A percentile compares a stretch with the other conserved stretches of the same genome.
phyloP scores from a whole-genome alignment of 176 grass and related monocot species.

The Sorghum bicolor region Sorghum_bicolor_NCBIv3 NC_012871.2:71924001-71924500 shows the following conservation, averaged over 20 bases:
- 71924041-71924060: slow-evolving; percentile 30
- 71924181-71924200: background rate
- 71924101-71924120: background rate
- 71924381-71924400: slow-evolving; percentile 14
- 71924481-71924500: background rate
- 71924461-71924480: background rate
- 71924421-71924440: background rate
- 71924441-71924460: slow-evolving; percentile 25
- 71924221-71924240: background rate
- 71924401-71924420: slow-evolving; percentile 22
- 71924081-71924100: slow-evolving; percentile 16
- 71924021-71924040: slow-evolving; percentile 25
- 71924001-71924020: background rate
- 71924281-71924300: slow-evolving; percentile 18
- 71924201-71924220: too few species aligned
- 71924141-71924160: background rate
- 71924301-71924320: background rate
- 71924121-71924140: background rate
- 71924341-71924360: slow-evolving; percentile 9
- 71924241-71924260: background rate
- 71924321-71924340: too few species aligned
- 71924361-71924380: background rate
- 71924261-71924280: background rate
- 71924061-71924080: slow-evolving; percentile 32
- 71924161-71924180: background rate